Evolutionary conservation across 2,329 filamentous ascomycete genomes (phyloP).

Genomic region (Thelonectria rubi): DNA sequence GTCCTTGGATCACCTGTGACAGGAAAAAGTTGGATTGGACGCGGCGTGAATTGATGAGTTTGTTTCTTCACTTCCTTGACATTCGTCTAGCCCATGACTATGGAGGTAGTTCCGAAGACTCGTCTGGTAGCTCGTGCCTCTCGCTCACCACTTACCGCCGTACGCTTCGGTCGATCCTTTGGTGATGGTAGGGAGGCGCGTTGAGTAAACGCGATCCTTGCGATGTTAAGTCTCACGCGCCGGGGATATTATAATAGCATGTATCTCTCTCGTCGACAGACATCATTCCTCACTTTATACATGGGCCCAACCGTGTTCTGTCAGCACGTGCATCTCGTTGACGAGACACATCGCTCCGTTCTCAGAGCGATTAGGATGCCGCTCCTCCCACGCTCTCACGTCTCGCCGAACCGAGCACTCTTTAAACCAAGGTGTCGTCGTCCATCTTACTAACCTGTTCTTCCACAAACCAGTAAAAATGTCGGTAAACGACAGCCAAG

Average conservation of each 20-base stretch:
- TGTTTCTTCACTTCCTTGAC: not conserved
- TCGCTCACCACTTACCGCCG: no score
- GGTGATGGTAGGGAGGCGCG: no score
- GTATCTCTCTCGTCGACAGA: no score
- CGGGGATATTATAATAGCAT: no score
- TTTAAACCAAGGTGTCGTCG: conserved; percentile 10
- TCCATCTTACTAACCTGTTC: conserved; percentile 8
- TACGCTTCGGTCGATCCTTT: no score
- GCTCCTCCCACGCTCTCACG: conserved; percentile 2
- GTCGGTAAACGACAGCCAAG: not conserved
- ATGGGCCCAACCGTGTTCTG: conserved; percentile 10
- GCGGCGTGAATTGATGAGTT: not conserved
- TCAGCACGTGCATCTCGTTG: conserved; percentile 15
- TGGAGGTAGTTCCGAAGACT: no score
- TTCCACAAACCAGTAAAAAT: conserved; percentile 5
- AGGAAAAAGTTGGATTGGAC: no score
- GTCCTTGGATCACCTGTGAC: no score
- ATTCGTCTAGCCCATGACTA: no score
- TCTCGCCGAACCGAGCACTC: not conserved
- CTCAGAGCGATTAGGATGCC: not conserved
- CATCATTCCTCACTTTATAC: not conserved
- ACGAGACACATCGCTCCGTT: not conserved
- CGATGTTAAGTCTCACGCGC: no score
- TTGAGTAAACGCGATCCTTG: no score
- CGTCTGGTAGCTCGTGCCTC: no score